Base-by-base conservation (phyloP, 352 stramenopile genomes). In the Hyphochytrium catenoides region DNA sequence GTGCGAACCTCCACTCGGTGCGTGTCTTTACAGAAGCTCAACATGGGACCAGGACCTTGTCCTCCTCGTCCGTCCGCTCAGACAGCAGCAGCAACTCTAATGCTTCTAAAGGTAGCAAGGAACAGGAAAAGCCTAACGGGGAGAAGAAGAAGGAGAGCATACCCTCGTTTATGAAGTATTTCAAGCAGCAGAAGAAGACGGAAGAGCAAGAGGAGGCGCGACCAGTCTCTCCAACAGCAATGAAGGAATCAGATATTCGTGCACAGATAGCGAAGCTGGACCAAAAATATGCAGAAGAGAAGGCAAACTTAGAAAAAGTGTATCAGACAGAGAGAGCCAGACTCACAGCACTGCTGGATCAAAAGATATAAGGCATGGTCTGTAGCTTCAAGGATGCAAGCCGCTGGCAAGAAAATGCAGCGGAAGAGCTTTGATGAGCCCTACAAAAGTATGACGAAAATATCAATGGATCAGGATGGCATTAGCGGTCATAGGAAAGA, bases 91-190 rank as follows among this genome's bases (percentile, higher is more conserved):
- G 30, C 36, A n/a, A 20, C 12, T 15, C 15, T 19, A 15, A 4
- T 9, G 23, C 20, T 44, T 12, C 9, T 29, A 20, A 45, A 43
- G 21, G 36, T 20, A 8, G 26, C 46, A 36, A 44, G 14, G 42
- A 51, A 3, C 30, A n/a, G 1, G 15, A 15, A 2, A 24, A 43
- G 27, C n/a, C n/a, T n/a, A n/a, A n/a, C n/a, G n/a, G n/a, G n/a
- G 48, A 31, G 2, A 18, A 34, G 5, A 9, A 17, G 1, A 36
- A 36, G 29, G 15, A 37, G 17, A 22, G 37, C 12, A 39, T 39
- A 45, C 63, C 66, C 20, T 73, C 66, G 14, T 79, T 79, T 47
- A 79, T 79, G 61, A 76, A 74, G 34, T 79, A 75, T 47, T 75
- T 79, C 44, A 54, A 62, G 28, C 39, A 50, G 12, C 15, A 51